Evolutionary conservation across 179 eudicot species (phyloP).

Genomic region (Silene vulgaris): DNA sequence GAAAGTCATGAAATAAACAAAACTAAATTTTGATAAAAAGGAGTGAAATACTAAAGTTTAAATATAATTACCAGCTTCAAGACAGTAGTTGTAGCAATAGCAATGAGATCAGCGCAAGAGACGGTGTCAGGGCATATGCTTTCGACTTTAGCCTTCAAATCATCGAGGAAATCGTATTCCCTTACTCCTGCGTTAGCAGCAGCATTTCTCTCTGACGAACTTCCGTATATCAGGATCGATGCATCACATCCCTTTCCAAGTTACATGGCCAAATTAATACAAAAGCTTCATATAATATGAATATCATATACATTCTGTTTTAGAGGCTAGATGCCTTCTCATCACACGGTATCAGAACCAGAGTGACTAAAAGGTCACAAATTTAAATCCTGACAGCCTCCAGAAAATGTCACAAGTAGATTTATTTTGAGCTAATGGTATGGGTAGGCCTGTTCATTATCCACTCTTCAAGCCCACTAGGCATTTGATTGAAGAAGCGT

Average conservation of each 20-base stretch:
- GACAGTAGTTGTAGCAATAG: slow-evolving; percentile 44
- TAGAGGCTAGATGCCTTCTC: too few relatives aligned
- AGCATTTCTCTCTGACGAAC: slow-evolving; percentile 31
- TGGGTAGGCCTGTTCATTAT: too few relatives aligned
- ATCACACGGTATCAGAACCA: too few relatives aligned
- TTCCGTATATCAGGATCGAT: slow-evolving; percentile 50
- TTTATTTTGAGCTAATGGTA: too few relatives aligned
- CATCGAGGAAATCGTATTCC: slow-evolving; percentile 46
- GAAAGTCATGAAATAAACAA: too few relatives aligned
- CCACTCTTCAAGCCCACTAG: too few relatives aligned
- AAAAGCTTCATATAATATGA: too few relatives aligned
- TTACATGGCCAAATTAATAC: not conserved
- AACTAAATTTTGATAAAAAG: not conserved
- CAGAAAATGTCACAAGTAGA: too few relatives aligned
- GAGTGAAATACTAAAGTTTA: not conserved
- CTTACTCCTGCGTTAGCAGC: slow-evolving; percentile 35
- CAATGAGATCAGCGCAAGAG: slow-evolving; percentile 62
- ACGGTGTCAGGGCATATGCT: slow-evolving; percentile 46
- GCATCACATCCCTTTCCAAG: slow-evolving; percentile 51
- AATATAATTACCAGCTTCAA: slow-evolving; percentile 34
- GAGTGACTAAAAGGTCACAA: too few relatives aligned
- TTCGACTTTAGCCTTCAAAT: slow-evolving; percentile 43
- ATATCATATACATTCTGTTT: too few relatives aligned
- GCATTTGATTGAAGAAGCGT: too few relatives aligned
- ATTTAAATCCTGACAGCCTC: too few relatives aligned